These are phyloP conservation scores for Rhinocladiella similis DNA, from an alignment of 2,329 filamentous ascomycete species.

Conservation along the genomic window DNA sequence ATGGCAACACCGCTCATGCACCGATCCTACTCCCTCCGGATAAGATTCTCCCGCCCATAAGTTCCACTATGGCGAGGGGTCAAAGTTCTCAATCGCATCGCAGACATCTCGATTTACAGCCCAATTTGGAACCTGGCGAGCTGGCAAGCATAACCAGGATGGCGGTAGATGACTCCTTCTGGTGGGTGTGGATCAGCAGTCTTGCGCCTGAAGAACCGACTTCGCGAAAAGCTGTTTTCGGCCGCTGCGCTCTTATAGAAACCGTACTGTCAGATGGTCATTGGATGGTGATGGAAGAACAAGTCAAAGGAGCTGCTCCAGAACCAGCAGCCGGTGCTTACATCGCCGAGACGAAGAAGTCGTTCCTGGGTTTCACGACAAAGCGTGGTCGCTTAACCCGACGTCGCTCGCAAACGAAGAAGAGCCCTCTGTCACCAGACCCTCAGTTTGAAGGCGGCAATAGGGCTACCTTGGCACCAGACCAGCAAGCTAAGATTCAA, in stretches of 20 bases:
- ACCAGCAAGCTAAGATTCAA: slow-evolving; percentile 91
- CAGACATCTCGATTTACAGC: slow-evolving; percentile 67
- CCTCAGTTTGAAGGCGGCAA: slow-evolving; percentile 53
- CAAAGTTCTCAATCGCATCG: slow-evolving; percentile 84
- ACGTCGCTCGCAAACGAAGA: slow-evolving; percentile 69
- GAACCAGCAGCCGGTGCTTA: slow-evolving; percentile 84
- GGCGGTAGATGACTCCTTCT: slow-evolving; percentile 92
- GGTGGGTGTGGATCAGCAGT: slow-evolving; percentile 99
- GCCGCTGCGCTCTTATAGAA: slow-evolving; percentile 87
- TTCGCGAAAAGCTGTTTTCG: slow-evolving; percentile 87
- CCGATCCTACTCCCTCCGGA: slow-evolving; percentile 85
- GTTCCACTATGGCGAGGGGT: slow-evolving; percentile 64
- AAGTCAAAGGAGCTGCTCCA: slow-evolving; percentile 87
- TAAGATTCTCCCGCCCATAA: slow-evolving; percentile 84
- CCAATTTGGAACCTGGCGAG: slow-evolving; percentile 81
- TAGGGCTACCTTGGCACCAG: slow-evolving; percentile 81
- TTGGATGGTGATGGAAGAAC: slow-evolving; percentile 95
- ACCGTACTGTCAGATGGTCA: slow-evolving; percentile 77
- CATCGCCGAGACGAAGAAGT: slow-evolving; percentile 86
- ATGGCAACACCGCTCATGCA: slow-evolving; percentile 60
- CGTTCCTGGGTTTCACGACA: slow-evolving; percentile 79
- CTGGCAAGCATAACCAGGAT: slow-evolving; percentile 86
- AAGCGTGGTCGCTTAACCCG: slow-evolving; percentile 69
- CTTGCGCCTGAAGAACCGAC: slow-evolving; percentile 85
- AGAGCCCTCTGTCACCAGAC: slow-evolving; percentile 50